Base-by-base conservation (phyloP, 2,329 filamentous ascomycete species). In the Teratosphaeria destructans region DNA sequence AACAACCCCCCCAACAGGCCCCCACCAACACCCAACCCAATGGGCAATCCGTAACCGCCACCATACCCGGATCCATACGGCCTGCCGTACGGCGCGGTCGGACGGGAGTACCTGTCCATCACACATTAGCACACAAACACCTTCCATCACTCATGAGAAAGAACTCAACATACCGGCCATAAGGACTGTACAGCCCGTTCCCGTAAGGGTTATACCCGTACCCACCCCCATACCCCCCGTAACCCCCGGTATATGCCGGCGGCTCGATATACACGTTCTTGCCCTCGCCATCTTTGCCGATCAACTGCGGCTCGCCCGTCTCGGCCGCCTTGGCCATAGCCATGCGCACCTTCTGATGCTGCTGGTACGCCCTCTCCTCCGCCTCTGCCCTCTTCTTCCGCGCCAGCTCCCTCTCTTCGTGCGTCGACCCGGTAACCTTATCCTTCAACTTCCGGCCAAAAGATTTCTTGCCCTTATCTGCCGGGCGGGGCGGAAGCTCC, bases 381-480 rank as follows among this genome's bases (percentile, higher is more conserved):
- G 79, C 72, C 58, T 78, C 74, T 1, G 75, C 81, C 29, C 81
- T 77, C 35, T 72, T 68, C 2, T 64, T 64, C 4, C 83, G 77
- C 29, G 77, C 73, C 5, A 69, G 67, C 57, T 78, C 77, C 27
- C 83, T 79, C 66, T 85, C 73, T 27, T 78, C 73, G 68, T 85
- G 82, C 3, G 82, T 84, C 4, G 77, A 79, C 16, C 76, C 73
- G 0, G 83, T 86, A 16, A 85, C 65, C 64, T 80, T 81, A 70
- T 85, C 82, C 67, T 85, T 85, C 63, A 86, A 71, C 57, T 78
- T 81, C 59, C 82, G 77, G 1, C 81, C 82, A 26, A 84, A 76
- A 11, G 66, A 61, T 37, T 69, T 66, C 59, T 66, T 62, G 14
- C 72, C 72, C 8, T 70, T 73, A 26, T 61, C 64, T 1, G 63